phyloP scores from a whole-genome alignment of 352 stramenopile genomes.

The Phytophthora uliginosa region DNA sequence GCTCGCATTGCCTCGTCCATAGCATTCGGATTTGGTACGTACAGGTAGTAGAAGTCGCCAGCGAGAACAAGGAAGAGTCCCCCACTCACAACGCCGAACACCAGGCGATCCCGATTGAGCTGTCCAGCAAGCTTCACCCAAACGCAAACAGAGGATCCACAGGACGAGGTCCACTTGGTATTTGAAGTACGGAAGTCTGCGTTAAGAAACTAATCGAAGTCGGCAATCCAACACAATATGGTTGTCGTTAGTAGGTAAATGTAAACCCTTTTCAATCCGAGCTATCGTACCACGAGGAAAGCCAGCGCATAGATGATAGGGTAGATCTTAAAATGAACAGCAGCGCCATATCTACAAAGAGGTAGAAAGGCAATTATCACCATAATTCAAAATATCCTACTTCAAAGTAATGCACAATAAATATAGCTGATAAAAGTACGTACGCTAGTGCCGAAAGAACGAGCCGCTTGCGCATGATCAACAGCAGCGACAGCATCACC shows the following conservation, averaged over 20 bases:
- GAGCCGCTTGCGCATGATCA: slow-evolving; percentile 87
- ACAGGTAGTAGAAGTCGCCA: slow-evolving; percentile 88
- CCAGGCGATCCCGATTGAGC: slow-evolving; percentile 79
- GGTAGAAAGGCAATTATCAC: background rate
- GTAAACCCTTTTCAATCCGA: background rate
- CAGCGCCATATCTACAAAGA: slow-evolving; percentile 91
- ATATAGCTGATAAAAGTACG: slow-evolving; percentile 14
- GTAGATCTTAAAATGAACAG: slow-evolving; percentile 99
- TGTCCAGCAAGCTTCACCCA: slow-evolving; percentile 59
- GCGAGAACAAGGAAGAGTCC: slow-evolving; percentile 89
- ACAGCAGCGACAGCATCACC: slow-evolving; percentile 93
- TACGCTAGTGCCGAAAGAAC: slow-evolving; percentile 78
- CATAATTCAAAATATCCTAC: background rate
- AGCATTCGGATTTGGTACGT: slow-evolving; percentile 27
- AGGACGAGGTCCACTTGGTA: slow-evolving; percentile 55
- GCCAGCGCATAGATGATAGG: slow-evolving; percentile 97
- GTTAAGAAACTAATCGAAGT: slow-evolving; percentile 69
- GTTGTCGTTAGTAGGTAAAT: background rate
- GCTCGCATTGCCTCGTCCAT: background rate
- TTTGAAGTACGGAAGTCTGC: slow-evolving; percentile 65
- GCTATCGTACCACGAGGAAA: slow-evolving; percentile 82
- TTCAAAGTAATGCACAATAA: background rate
- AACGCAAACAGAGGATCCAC: slow-evolving; percentile 62
- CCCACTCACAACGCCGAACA: slow-evolving; percentile 93
- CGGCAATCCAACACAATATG: background rate